Evolutionary conservation across 2,329 filamentous ascomycete species (phyloP).

Genomic region (Venturia oleaginea): DNA sequence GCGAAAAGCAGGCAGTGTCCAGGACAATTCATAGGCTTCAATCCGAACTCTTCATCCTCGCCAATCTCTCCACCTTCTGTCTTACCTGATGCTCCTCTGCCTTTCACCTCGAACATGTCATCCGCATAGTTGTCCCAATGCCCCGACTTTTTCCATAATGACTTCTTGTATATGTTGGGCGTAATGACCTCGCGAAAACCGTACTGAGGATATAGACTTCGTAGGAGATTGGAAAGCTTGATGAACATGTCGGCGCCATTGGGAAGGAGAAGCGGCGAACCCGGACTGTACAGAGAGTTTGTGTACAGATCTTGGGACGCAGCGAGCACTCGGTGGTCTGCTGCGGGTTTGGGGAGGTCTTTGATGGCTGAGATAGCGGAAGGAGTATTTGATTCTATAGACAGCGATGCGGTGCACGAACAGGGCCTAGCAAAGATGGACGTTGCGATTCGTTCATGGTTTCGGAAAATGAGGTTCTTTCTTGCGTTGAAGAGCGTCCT

Average conservation of each 20-base stretch:
- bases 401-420: slow-evolving; percentile 12
- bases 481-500: slow-evolving; percentile 6
- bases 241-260: slow-evolving; percentile 78
- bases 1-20: slow-evolving; percentile 81
- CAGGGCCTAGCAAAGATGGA: slow-evolving; percentile 13
- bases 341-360: slow-evolving; percentile 29
- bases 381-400: background rate
- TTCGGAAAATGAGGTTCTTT: background rate
- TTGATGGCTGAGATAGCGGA: slow-evolving; percentile 18
- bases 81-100: slow-evolving; percentile 39
- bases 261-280: slow-evolving; percentile 76
- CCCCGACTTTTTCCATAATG: slow-evolving; percentile 75
- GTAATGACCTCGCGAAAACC: slow-evolving; percentile 85
- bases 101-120: slow-evolving; percentile 79
- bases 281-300: slow-evolving; percentile 70
- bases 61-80: slow-evolving; percentile 36
- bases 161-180: slow-evolving; percentile 83
- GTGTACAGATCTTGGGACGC: slow-evolving; percentile 65
- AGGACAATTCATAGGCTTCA: slow-evolving; percentile 92
- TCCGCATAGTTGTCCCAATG: slow-evolving; percentile 86
- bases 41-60: slow-evolving; percentile 64
- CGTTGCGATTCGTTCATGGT: slow-evolving; percentile 10
- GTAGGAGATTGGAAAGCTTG: slow-evolving; percentile 70
- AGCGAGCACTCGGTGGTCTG: slow-evolving; percentile 43
- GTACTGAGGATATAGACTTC: slow-evolving; percentile 74